Percentiles rank a stretch among this genome's conserved stretches.
Evolutionary conservation across 441 rosid genomes (phyloP).

Genomic region (Bocquillonia castaneifolia): DNA sequence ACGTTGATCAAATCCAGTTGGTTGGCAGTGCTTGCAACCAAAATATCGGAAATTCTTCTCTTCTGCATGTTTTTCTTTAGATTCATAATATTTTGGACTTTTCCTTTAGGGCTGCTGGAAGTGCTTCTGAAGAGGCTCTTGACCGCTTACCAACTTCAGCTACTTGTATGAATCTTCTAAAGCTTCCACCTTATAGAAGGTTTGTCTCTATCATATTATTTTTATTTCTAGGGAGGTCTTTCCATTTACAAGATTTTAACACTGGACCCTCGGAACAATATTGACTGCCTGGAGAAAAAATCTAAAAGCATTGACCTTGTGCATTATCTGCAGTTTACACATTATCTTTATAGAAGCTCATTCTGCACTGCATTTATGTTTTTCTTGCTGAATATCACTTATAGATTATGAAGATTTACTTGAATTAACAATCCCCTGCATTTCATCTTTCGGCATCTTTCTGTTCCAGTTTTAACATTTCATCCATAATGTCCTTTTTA

Average conservation of each 20-base stretch:
- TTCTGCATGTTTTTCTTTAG: conserved; percentile 8
- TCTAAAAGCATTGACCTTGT: too few species aligned
- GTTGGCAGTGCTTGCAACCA: background rate
- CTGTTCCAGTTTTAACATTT: background rate
- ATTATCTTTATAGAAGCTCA: background rate
- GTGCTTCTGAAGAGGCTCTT: conserved; percentile 69
- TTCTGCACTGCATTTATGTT: background rate
- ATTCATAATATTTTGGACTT: background rate
- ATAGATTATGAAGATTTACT: background rate
- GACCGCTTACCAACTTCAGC: conserved; percentile 94
- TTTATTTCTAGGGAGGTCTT: background rate
- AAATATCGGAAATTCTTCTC: background rate
- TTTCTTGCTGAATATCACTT: background rate
- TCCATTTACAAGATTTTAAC: background rate
- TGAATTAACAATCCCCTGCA: background rate
- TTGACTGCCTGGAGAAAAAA: background rate
- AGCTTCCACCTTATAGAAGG: conserved; percentile 99
- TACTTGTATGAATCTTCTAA: conserved; percentile 96
- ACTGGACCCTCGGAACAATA: background rate
- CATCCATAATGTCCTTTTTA: background rate
- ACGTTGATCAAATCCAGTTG: conserved; percentile 8
- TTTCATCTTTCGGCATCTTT: background rate
- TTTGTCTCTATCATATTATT: conserved; percentile 29
- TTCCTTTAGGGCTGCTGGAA: conserved; percentile 65
- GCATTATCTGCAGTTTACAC: too few species aligned